Evolutionary conservation across 768 basidiomycete genomes (phyloP).

Genomic region (Russula earlei): DNA sequence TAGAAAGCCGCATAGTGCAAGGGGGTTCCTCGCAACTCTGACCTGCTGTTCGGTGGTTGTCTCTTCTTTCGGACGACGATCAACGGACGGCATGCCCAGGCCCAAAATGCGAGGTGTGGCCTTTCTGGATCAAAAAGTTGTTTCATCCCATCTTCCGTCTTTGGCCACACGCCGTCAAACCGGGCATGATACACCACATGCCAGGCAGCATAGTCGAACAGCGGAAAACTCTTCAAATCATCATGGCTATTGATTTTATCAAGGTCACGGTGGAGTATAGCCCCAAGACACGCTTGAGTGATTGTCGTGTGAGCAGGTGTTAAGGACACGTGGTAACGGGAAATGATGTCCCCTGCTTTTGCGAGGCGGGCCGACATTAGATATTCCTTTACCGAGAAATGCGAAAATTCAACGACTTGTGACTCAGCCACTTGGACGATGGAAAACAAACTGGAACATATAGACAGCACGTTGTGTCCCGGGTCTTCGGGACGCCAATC

Average conservation of each 20-base stretch:
- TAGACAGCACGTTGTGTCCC: neutral
- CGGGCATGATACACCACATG: neutral
- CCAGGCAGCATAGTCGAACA: neutral
- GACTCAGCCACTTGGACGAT: neutral
- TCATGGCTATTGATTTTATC: neutral
- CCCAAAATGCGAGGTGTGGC: neutral
- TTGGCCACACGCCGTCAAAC: neutral
- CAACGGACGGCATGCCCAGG: neutral
- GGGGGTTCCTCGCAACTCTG: neutral
- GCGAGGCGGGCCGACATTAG: neutral
- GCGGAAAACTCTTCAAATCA: neutral
- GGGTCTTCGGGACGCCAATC: neutral
- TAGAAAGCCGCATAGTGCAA: neutral
- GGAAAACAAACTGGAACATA: neutral
- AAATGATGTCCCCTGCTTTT: neutral
- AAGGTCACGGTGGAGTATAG: neutral
- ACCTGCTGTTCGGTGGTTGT: neutral
- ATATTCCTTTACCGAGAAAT: neutral
- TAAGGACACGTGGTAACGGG: neutral
- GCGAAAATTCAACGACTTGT: neutral
- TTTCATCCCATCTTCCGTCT: neutral
- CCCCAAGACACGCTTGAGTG: neutral
- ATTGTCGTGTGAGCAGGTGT: neutral
- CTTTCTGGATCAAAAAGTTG: neutral
- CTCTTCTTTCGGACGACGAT: neutral